Evolutionary conservation across 2,329 filamentous ascomycete genomes (phyloP), one percentile per base, ranked within the genome.

Genomic region (Neofusicoccum cordaticola): DNA sequence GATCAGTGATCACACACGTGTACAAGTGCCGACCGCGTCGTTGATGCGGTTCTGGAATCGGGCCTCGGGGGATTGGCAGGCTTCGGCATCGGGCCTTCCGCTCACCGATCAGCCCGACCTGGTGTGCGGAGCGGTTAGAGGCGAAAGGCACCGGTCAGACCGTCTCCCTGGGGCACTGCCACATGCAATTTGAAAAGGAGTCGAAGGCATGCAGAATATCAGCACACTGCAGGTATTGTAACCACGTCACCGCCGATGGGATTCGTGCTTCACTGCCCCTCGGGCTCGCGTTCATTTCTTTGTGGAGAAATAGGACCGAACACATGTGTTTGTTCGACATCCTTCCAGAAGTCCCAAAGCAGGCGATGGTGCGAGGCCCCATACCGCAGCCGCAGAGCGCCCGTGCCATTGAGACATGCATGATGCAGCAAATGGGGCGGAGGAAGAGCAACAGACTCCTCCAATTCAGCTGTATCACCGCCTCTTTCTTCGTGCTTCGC

Each of bases 231-330:
- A 31, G 27, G 27, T 31, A 31, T 31, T 31, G 39, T 2, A 27
- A 35, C 5, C 53, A 35, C 53, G 41, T 42, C 53, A 34, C 27
- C 7, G 39, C 27, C n/a, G 41, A n/a, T 15, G 17, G 39, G 35
- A 27, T n/a, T 12, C 35, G 27, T 45, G 37, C 27, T 47, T 60
- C 41, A 15, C 13, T 60, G 56, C 56, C 56, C 56, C 37, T 17
- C 53, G n/a, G 41, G 4, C 17, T 37, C 27, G 41, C 41, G 6
- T 37, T 47, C 9, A 15, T 60, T 35, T 31, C 39, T 60, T 17
- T 60, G 56, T 22, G 42, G 56, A 60, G 56, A 45, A 60, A 47
- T 22, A 22, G 56, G 56, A 27, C 41, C 56, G 56, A 47, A 41
- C 41, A 31, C 17, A 60, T 35, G 17, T 60, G 56, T 39, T 39